Conservation (phyloP, 495 filamentous ascomycete species). For the Penicillium pancosmium region DNA sequence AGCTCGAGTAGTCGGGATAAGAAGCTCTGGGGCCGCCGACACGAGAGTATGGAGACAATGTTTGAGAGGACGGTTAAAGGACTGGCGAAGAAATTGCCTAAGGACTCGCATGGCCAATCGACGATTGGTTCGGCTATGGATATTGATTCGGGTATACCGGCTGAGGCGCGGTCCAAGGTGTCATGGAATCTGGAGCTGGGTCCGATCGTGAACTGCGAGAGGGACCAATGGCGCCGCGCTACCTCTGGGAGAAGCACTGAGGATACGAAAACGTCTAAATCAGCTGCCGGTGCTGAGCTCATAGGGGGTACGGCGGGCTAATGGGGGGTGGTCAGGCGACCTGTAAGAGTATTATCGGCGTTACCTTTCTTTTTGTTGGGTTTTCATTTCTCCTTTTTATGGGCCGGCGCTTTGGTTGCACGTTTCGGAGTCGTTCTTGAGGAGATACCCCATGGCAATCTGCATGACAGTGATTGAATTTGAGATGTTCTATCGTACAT, state of each 20-base stretch:
- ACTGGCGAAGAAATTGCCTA: slow-evolving; percentile 38
- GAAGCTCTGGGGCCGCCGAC: slow-evolving; percentile 46
- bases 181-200: slow-evolving; percentile 44
- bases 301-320: slow-evolving; percentile 34
- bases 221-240: slow-evolving; percentile 44
- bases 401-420: slow-evolving; percentile 23
- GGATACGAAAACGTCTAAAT: slow-evolving; percentile 34
- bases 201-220: slow-evolving; percentile 52
- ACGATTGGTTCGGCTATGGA: slow-evolving; percentile 32
- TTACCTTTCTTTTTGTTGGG: slow-evolving; percentile 14
- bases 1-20: slow-evolving; percentile 42
- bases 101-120: slow-evolving; percentile 17
- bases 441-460: slow-evolving; percentile 43
- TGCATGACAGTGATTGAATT: slow-evolving; percentile 21
- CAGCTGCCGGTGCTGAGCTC: slow-evolving; percentile 26
- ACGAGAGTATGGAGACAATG: slow-evolving; percentile 52
- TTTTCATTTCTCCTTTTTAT: slow-evolving; percentile 16
- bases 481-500: slow-evolving; percentile 3
- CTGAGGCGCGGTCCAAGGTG: slow-evolving; percentile 30
- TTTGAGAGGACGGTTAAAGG: slow-evolving; percentile 51
- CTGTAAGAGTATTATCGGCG: slow-evolving; percentile 21
- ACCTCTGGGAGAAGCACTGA: slow-evolving; percentile 31
- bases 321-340: slow-evolving; percentile 18
- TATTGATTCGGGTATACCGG: slow-evolving; percentile 31
- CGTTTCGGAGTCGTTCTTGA: slow-evolving; percentile 32